Evolutionary conservation across 1,139 yeast species (phyloP).

Genomic region (Yamadazyma spencermartinsiae): DNA sequence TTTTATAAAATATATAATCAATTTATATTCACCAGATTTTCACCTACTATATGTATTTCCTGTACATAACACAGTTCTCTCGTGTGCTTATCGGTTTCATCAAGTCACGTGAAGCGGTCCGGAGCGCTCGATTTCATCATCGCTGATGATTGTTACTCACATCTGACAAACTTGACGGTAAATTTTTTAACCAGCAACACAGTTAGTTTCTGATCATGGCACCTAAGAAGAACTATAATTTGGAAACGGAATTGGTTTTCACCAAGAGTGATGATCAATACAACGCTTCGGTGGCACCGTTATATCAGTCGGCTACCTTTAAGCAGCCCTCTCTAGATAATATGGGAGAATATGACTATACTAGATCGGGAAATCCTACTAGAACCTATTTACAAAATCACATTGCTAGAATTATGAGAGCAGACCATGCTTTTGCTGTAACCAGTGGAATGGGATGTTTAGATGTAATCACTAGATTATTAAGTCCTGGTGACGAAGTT

Average conservation of each 20-base stretch:
- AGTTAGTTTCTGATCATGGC: constrained; percentile 16
- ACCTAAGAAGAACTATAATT: constrained; percentile 34
- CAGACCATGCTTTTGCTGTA: constrained; percentile 74
- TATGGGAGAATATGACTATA: constrained; percentile 87
- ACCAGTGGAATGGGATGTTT: constrained; percentile 92
- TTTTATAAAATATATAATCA: not conserved
- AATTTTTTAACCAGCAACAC: not conserved
- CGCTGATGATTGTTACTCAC: constrained; percentile 1
- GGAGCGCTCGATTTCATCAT: constrained; percentile 1
- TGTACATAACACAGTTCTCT: too few species aligned
- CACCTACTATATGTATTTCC: too few species aligned
- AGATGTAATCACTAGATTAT: constrained; percentile 75
- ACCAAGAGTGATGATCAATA: constrained; percentile 68
- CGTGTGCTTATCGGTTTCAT: too few species aligned
- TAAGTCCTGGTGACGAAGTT: constrained; percentile 78
- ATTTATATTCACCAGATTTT: not conserved
- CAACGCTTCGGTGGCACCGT: constrained; percentile 83
- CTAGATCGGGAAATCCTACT: constrained; percentile 94
- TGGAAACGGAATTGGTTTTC: constrained; percentile 77
- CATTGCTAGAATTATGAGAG: constrained; percentile 72
- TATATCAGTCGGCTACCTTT: constrained; percentile 92
- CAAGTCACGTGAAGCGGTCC: too few species aligned
- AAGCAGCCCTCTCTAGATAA: constrained; percentile 74
- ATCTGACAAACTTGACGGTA: not conserved
- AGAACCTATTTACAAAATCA: constrained; percentile 78